Percentiles rank a stretch among this genome's conserved stretches.
These are phyloP conservation scores for Fusarium sp. DNA, from an alignment of 2,329 filamentous ascomycete genomes.

Conservation along the genomic window DNA sequence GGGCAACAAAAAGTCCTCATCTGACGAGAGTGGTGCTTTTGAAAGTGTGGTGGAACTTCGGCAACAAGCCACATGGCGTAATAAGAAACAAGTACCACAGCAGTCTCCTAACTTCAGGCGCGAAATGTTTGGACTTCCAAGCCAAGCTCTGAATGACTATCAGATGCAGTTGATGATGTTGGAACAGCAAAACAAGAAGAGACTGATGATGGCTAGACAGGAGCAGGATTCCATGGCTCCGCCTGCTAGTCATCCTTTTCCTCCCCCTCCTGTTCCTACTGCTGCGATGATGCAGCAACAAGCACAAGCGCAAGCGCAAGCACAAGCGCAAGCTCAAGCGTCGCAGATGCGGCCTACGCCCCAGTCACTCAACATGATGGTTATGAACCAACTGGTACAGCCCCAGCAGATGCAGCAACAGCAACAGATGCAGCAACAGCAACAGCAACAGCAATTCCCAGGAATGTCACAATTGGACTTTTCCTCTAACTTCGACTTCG, in stretches of 20 bases:
- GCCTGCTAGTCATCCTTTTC: neutral
- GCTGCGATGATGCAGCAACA: neutral
- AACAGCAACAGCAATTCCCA: conserved; percentile 2
- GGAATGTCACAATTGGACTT: neutral
- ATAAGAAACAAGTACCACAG: conserved; percentile 53
- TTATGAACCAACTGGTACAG: neutral
- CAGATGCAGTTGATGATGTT: conserved; percentile 89
- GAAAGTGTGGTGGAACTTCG: conserved; percentile 52
- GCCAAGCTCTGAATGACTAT: conserved; percentile 63
- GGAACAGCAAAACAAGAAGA: conserved; percentile 88
- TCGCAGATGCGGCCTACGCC: neutral
- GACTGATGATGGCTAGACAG: conserved; percentile 82
- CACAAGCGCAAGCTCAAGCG: neutral
- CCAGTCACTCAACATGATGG: neutral
- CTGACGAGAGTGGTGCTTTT: conserved; percentile 43
- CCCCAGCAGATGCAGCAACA: neutral
- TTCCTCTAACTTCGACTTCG: neutral
- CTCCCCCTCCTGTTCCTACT: neutral
- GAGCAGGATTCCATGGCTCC: conserved; percentile 68
- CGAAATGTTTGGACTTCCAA: conserved; percentile 15
- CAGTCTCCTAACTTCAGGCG: neutral
- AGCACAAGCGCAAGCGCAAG: neutral
- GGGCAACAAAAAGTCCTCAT: conserved; percentile 39
- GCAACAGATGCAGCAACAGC: neutral
- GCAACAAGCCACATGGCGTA: conserved; percentile 44